phyloP scores from a whole-genome alignment of 495 filamentous ascomycete genomes.

The Amniculicola lignicola region DNA sequence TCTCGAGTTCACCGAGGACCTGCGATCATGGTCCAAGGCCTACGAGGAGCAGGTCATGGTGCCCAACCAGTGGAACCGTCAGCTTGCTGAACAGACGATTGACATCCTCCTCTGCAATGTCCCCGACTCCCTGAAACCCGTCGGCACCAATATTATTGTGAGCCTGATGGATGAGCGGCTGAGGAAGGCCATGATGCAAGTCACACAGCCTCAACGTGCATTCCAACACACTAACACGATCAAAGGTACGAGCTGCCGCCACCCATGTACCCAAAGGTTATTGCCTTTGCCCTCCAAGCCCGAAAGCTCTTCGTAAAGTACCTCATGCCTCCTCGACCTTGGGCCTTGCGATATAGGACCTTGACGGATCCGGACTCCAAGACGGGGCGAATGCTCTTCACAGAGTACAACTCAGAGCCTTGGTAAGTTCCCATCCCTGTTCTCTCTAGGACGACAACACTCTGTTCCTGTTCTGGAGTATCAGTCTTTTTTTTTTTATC shows the following conservation, averaged over 20 bases:
- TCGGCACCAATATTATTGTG: constrained; percentile 52
- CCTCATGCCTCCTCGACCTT: constrained; percentile 53
- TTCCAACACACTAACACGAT: constrained; percentile 2
- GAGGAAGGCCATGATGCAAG: constrained; percentile 63
- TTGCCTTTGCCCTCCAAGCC: constrained; percentile 45
- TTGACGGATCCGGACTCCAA: constrained; percentile 48
- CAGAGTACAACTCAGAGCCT: constrained; percentile 45
- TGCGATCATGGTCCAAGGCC: constrained; percentile 11
- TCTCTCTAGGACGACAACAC: background rate
- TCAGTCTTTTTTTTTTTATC: background rate
- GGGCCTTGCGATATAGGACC: constrained; percentile 45
- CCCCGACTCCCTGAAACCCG: constrained; percentile 49
- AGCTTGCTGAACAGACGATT: constrained; percentile 55
- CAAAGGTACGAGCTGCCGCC: constrained; percentile 49
- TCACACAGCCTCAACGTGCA: constrained; percentile 13
- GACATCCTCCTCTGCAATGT: constrained; percentile 58
- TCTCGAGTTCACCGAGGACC: constrained; percentile 19
- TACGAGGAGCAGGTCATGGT: constrained; percentile 50
- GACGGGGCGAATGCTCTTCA: constrained; percentile 49
- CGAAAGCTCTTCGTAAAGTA: constrained; percentile 57
- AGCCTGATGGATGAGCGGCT: constrained; percentile 63
- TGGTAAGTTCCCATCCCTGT: no score
- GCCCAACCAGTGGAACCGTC: constrained; percentile 52
- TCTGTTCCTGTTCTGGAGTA: background rate
- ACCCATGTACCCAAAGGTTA: constrained; percentile 39